These are phyloP conservation scores for Apiospora kogelbergensis DNA, from an alignment of 2,329 filamentous ascomycete genomes.

Conservation along the genomic window DNA sequence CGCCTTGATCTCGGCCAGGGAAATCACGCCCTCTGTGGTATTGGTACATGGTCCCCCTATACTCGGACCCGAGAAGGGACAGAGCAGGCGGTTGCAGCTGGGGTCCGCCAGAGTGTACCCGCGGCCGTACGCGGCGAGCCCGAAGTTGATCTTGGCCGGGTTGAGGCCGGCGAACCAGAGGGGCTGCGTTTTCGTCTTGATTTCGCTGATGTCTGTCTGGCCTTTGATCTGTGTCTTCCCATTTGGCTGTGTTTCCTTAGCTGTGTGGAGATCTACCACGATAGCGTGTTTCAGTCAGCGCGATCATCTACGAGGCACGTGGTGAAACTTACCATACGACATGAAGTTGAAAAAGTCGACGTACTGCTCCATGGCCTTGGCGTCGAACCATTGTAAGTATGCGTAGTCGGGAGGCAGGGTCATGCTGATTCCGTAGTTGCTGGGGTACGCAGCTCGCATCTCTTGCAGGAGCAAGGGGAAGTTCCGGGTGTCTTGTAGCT, in stretches of 20 bases:
- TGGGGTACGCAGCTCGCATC: constrained; percentile 35
- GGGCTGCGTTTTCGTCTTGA: constrained; percentile 34
- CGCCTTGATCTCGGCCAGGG: constrained; percentile 29
- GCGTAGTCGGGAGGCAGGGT: constrained; percentile 37
- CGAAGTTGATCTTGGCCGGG: constrained; percentile 44
- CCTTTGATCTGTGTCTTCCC: neutral
- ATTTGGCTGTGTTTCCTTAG: constrained; percentile 36
- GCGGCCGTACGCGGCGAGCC: constrained; percentile 45
- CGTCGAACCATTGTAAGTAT: constrained; percentile 39
- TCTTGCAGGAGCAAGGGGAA: constrained; percentile 34
- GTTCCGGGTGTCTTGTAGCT: constrained; percentile 35
- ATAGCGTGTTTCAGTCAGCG: neutral
- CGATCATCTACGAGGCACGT: too few relatives aligned
- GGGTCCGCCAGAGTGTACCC: constrained; percentile 11
- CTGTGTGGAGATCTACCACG: constrained; percentile 41
- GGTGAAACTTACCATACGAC: constrained; percentile 29
- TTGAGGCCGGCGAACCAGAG: constrained; percentile 42
- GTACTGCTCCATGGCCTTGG: constrained; percentile 35
- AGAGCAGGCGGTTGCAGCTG: constrained; percentile 26
- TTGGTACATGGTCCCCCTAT: constrained; percentile 27
- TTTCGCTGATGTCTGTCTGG: constrained; percentile 44
- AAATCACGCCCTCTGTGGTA: constrained; percentile 29
- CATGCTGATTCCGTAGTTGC: constrained; percentile 39
- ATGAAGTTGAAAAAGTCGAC: constrained; percentile 40
- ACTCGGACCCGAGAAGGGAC: constrained; percentile 24